Conservation (phyloP, 805 yeast genomes). For the Yueomyces sp. region DNA sequence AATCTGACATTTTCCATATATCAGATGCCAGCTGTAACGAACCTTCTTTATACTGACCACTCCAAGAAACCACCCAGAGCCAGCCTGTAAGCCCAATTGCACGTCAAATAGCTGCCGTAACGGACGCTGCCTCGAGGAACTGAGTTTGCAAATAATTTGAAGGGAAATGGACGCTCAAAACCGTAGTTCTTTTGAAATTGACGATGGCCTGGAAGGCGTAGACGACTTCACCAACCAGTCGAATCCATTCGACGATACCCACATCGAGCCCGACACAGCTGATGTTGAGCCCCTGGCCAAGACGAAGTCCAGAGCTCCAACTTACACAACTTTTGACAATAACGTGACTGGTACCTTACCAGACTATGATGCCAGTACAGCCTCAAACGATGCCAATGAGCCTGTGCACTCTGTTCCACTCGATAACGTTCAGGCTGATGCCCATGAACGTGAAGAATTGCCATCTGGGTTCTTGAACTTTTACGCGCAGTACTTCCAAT, state of each 20-base stretch:
- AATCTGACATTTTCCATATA: too few species aligned
- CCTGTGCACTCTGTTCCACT: not conserved
- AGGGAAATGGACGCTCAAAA: not conserved
- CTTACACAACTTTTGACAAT: not conserved
- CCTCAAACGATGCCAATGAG: not conserved
- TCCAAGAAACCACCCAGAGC: too few species aligned
- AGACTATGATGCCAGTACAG: constrained; percentile 1
- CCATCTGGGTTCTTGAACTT: constrained; percentile 16
- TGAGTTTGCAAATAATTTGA: not conserved
- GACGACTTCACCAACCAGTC: constrained; percentile 14
- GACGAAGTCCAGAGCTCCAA: not conserved
- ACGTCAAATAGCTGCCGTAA: too few species aligned
- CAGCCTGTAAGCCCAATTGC: too few species aligned
- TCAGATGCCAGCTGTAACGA: too few species aligned
- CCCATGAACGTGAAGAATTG: constrained; percentile 2
- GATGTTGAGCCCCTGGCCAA: constrained; percentile 1
- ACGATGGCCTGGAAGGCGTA: constrained; percentile 18
- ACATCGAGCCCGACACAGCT: not conserved
- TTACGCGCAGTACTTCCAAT: constrained; percentile 14
- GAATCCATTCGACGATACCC: constrained; percentile 10
- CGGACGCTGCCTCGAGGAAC: too few species aligned
- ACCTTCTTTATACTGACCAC: too few species aligned
- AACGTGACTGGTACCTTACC: constrained; percentile 2
- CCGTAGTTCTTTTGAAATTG: constrained; percentile 4
- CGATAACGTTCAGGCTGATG: not conserved